Evolutionary conservation across 495 filamentous ascomycete genomes (phyloP).

Genomic region (Sporormia fimetaria): DNA sequence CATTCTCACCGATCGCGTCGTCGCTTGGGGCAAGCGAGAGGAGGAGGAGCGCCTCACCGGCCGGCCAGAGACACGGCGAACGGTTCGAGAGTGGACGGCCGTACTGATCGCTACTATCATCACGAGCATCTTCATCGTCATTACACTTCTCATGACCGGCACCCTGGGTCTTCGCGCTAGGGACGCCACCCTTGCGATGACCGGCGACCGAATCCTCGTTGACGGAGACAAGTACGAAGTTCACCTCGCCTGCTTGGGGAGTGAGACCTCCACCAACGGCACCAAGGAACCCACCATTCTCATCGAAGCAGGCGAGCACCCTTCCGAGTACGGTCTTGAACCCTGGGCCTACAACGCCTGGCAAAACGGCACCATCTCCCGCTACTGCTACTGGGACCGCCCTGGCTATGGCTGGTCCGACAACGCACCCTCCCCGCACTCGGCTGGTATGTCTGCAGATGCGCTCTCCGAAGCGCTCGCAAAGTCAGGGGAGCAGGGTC

Average conservation of each 20-base stretch:
- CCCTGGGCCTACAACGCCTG: slow-evolving; percentile 57
- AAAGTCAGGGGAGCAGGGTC: slow-evolving; percentile 67
- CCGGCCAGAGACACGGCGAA: slow-evolving; percentile 72
- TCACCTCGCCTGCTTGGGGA: slow-evolving; percentile 74
- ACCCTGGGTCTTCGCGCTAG: slow-evolving; percentile 66
- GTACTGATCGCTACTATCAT: slow-evolving; percentile 67
- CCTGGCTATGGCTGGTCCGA: slow-evolving; percentile 86
- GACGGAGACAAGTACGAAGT: slow-evolving; percentile 72
- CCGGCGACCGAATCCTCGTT: slow-evolving; percentile 65
- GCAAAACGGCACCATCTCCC: slow-evolving; percentile 59
- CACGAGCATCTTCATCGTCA: slow-evolving; percentile 51
- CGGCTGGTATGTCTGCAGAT: slow-evolving; percentile 79
- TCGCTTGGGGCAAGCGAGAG: slow-evolving; percentile 79
- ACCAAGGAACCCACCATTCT: slow-evolving; percentile 57
- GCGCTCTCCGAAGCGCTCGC: slow-evolving; percentile 74
- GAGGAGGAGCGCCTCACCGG: slow-evolving; percentile 91
- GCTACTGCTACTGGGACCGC: slow-evolving; percentile 94
- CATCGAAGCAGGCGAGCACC: slow-evolving; percentile 66
- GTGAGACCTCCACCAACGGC: slow-evolving; percentile 39
- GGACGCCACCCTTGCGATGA: slow-evolving; percentile 58
- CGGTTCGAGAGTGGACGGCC: slow-evolving; percentile 68
- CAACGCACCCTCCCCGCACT: slow-evolving; percentile 84
- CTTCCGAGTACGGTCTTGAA: slow-evolving; percentile 65
- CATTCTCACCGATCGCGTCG: slow-evolving; percentile 53
- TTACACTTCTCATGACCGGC: slow-evolving; percentile 59